Evolutionary conservation across 345 rosid genomes (phyloP).

Genomic region (Cardiospermum halicacabum): DNA sequence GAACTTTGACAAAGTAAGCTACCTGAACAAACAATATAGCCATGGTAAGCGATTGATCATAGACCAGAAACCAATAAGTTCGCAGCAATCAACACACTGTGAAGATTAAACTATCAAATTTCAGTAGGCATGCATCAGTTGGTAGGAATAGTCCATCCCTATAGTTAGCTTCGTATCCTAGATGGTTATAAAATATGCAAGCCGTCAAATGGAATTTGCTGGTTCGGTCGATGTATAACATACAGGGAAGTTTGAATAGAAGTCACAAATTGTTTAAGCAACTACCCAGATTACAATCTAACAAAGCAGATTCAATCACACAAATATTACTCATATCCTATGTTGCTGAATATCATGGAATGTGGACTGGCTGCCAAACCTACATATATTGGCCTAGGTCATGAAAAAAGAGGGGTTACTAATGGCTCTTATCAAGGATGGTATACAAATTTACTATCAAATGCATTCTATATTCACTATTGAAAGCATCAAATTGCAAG

Average conservation of each 20-base stretch:
- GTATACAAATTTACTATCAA: background rate
- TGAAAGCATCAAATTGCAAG: background rate
- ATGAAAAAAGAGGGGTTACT: constrained; percentile 1
- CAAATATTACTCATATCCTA: background rate
- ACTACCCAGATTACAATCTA: background rate
- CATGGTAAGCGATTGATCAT: background rate
- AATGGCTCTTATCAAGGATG: background rate
- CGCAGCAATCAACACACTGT: background rate
- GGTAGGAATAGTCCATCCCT: no score
- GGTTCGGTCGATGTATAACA: no score
- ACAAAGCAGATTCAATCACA: background rate
- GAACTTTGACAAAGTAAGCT: constrained; percentile 77
- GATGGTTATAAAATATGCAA: no score
- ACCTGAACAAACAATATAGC: constrained; percentile 38
- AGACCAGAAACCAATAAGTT: background rate
- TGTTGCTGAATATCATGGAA: constrained; percentile 2
- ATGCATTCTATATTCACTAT: background rate
- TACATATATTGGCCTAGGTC: background rate
- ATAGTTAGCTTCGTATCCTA: no score
- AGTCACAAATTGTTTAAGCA: background rate
- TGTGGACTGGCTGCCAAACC: constrained; percentile 2
- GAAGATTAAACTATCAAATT: background rate
- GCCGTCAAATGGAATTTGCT: no score
- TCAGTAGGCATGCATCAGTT: no score
- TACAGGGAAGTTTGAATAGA: background rate